Base-by-base conservation (phyloP, 31 red algal species). In the Bonnemaisonia californica region DNA sequence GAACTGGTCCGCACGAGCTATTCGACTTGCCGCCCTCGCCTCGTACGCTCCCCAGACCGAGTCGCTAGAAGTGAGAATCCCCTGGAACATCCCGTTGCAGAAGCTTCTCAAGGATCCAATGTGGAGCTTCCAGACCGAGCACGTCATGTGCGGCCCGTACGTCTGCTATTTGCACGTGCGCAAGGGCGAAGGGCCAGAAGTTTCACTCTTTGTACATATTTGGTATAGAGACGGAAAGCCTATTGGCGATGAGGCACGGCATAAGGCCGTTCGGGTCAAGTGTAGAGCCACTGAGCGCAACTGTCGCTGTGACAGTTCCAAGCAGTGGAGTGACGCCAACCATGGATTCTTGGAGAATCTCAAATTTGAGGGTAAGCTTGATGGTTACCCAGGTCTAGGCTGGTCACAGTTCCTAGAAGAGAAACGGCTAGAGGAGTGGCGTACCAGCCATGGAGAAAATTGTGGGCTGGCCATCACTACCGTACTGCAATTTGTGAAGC, bases 61-160 rank as follows among this genome's bases (percentile, higher is more conserved):
- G 18, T 48, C 86, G 29, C 77, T 89, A 9, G 76, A 89, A 67
- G 86, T 89, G 28, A 65, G 69, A 35, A 89, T 89, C 36, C 86
- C 86, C 21, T 89, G 86, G 86, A 89, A 89, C 59, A 82, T 89
- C 34, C 86, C 86, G 34, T 54, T 89, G 24, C 86, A 89, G 48
- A 68, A 71, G n/a, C 77, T 89, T 19, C 58, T 89, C 2, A 81
- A 81, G 57, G 35, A 75, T 8, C 30, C 71, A 12, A 34, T 39
- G 26, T 89, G 86, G 86, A 81, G 75, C 51, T 89, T 89, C 45
- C 86, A 89, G 35, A 89, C 86, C 3, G 86, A 89, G 40, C 86
- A 89, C 54, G 86, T 89, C 13, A 30, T 71, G 42, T 89, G 86
- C 56, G 86, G 86, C 2, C 86, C 86, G 1, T 89, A 89, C 57